phyloP scores from a whole-genome alignment of 2,329 filamentous ascomycete genomes.

The Scleromitrula shiraiana region DNA sequence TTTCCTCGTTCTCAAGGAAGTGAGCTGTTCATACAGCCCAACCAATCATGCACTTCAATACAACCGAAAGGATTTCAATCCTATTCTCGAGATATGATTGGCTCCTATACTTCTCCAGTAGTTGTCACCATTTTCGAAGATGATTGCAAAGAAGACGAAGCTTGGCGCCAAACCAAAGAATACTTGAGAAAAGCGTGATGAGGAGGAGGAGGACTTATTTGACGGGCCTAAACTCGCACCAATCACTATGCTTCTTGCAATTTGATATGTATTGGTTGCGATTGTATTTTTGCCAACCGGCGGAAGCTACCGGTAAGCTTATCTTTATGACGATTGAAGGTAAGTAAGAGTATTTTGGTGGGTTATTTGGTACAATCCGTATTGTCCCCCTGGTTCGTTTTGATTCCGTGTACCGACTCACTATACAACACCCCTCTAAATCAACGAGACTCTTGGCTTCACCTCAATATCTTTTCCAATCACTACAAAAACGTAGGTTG shows the following conservation, averaged over 20 bases:
- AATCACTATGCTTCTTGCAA: neutral
- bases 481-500: no score
- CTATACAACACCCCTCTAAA: no score
- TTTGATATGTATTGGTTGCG: neutral
- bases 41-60: neutral
- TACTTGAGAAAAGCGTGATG: no score
- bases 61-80: neutral
- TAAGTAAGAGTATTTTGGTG: neutral
- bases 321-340: neutral
- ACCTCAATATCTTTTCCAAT: no score
- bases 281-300: neutral
- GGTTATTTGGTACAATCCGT: no score
- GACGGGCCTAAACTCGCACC: neutral
- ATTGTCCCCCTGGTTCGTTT: no score
- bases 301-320: neutral
- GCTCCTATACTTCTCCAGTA: neutral
- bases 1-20: neutral
- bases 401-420: no score
- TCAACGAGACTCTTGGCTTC: no score
- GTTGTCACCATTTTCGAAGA: no score
- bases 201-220: neutral
- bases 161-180: neutral
- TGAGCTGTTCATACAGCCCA: constrained; percentile 3
- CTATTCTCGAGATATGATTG: neutral
- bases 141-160: neutral